Percentiles rank a stretch among this genome's conserved stretches.
Conservation (phyloP, 768 basidiomycete genomes). For the Naematelia encephala region DNA sequence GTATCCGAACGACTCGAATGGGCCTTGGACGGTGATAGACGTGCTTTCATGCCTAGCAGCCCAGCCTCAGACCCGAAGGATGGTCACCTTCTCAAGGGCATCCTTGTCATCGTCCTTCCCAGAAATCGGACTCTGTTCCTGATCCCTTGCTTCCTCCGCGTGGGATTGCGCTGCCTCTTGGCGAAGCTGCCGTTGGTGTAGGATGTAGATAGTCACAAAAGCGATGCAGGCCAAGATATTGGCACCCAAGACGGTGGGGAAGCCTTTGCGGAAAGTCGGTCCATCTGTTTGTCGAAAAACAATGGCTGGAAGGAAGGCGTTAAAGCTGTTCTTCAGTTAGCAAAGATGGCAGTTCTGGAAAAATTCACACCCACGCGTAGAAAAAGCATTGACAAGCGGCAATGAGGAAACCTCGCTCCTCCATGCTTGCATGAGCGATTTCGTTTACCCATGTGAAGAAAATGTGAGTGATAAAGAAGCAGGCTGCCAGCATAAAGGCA, state of each 20-base stretch:
- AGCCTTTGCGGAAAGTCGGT: conserved; percentile 18
- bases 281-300: conserved; percentile 20
- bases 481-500: neutral
- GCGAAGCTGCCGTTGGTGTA: neutral
- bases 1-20: too few relatives aligned
- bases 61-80: too few relatives aligned
- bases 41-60: too few relatives aligned
- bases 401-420: conserved; percentile 17
- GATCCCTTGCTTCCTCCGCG: too few relatives aligned
- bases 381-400: conserved; percentile 10
- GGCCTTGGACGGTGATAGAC: too few relatives aligned
- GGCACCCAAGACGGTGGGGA: conserved; percentile 14
- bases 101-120: too few relatives aligned
- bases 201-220: neutral
- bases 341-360: neutral
- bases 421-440: conserved; percentile 12
- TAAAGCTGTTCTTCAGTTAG: too few relatives aligned
- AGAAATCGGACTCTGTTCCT: neutral
- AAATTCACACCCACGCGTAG: conserved; percentile 12
- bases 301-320: conserved; percentile 11
- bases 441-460: conserved; percentile 5
- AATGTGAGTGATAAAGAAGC: neutral
- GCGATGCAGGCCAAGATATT: conserved; percentile 5
- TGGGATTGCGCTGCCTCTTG: neutral
- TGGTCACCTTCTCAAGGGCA: too few relatives aligned